These are phyloP conservation scores for Platanus orientalis DNA, from an alignment of 164 flowering plant genomes.

Conservation along the genomic window DNA sequence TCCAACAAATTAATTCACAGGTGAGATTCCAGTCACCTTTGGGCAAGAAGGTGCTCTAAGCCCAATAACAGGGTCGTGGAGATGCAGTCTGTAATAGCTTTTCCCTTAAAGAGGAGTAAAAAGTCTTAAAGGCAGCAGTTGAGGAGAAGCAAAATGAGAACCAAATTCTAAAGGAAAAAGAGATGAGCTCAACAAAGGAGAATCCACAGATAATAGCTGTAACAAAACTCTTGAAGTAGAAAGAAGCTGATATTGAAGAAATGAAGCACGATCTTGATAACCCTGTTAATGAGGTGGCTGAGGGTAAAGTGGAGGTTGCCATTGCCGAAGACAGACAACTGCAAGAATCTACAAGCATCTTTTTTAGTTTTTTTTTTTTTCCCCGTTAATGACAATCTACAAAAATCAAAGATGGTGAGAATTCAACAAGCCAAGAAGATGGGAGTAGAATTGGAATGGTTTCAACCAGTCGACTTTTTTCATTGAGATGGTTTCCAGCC, in stretches of 20 bases:
- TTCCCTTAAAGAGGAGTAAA: slow-evolving; percentile 60
- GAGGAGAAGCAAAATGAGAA: slow-evolving; percentile 53
- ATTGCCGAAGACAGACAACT: slow-evolving; percentile 5
- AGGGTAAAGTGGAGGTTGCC: neutral
- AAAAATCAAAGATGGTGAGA: slow-evolving; percentile 3
- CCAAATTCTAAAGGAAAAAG: slow-evolving; percentile 30
- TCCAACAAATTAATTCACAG: slow-evolving; percentile 35
- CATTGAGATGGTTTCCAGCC: too few species aligned
- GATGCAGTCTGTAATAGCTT: slow-evolving; percentile 46
- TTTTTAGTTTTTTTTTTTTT: too few species aligned
- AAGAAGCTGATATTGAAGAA: slow-evolving; percentile 49
- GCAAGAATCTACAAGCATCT: neutral
- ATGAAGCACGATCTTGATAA: slow-evolving; percentile 33
- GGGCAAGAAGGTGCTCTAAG: slow-evolving; percentile 27
- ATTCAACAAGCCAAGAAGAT: neutral
- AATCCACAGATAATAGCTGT: slow-evolving; percentile 25
- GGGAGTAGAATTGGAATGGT: slow-evolving; percentile 1
- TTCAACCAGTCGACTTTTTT: too few species aligned
- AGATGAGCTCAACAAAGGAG: slow-evolving; percentile 12
- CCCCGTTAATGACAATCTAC: too few species aligned
- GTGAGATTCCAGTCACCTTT: slow-evolving; percentile 39
- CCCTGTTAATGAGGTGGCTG: slow-evolving; percentile 11
- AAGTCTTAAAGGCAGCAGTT: slow-evolving; percentile 32
- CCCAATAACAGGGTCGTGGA: slow-evolving; percentile 38
- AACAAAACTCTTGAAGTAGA: slow-evolving; percentile 37